Evolutionary conservation across 1,139 yeast genomes (phyloP).

Genomic region (Saccharomyces hybrid): DNA sequence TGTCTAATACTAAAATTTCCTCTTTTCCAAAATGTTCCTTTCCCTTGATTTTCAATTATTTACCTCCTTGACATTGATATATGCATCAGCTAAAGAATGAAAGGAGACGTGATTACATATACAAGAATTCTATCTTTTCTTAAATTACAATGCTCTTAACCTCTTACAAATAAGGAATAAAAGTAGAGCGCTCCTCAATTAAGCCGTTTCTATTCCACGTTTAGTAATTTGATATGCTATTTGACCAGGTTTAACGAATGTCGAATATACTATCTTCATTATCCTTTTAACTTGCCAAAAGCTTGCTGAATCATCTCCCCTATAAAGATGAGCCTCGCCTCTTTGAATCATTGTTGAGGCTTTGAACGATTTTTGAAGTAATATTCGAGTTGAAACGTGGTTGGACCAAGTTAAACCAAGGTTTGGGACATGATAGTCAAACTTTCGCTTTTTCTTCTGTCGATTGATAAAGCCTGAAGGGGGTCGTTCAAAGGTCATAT

Average conservation of each 20-base stretch:
- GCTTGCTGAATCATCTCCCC: constrained; percentile 20
- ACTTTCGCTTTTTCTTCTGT: constrained; percentile 15
- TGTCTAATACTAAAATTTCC: neutral
- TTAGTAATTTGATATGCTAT: constrained; percentile 27
- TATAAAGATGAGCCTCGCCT: constrained; percentile 23
- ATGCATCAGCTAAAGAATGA: neutral
- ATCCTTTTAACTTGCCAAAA: constrained; percentile 34
- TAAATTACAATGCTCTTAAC: neutral
- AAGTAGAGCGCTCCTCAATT: neutral
- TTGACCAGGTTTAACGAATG: constrained; percentile 22
- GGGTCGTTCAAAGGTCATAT: neutral
- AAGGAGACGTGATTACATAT: neutral
- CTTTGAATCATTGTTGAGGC: constrained; percentile 28
- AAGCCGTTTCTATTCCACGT: constrained; percentile 26
- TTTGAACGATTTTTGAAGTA: constrained; percentile 33
- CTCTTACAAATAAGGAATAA: neutral
- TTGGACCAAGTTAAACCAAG: constrained; percentile 42
- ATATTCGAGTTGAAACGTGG: constrained; percentile 35
- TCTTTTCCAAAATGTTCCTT: neutral
- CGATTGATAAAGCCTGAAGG: neutral
- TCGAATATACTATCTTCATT: constrained; percentile 37
- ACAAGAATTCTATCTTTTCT: neutral
- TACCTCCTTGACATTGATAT: neutral
- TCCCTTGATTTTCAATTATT: neutral
- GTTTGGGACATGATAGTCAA: constrained; percentile 35